Conservation (phyloP, 805 yeast genomes). For the Torulaspora franciscae region DNA sequence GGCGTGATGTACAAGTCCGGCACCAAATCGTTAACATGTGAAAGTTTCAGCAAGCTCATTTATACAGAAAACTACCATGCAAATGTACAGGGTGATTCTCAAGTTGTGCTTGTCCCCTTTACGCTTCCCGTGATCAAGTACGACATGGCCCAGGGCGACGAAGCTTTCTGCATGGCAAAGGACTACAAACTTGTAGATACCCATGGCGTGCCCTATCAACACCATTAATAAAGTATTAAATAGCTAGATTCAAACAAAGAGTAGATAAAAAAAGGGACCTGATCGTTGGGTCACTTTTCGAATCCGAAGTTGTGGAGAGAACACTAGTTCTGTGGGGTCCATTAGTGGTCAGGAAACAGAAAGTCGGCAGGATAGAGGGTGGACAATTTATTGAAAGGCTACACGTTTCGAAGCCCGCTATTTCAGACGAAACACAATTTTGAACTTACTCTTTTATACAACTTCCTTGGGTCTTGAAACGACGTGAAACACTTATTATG, state of each 20-base stretch:
- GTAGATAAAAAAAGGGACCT: neutral
- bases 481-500: too few relatives aligned
- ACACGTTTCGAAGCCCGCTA: too few relatives aligned
- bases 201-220: conserved; percentile 9
- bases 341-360: too few relatives aligned
- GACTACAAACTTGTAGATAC: conserved; percentile 16
- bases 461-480: too few relatives aligned
- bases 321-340: too few relatives aligned
- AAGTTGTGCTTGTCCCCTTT: conserved; percentile 25
- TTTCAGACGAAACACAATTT: too few relatives aligned
- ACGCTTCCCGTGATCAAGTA: conserved; percentile 19
- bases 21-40: conserved; percentile 12
- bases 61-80: conserved; percentile 9
- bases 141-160: conserved; percentile 10
- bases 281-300: too few relatives aligned
- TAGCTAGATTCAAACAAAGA: neutral
- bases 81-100: neutral
- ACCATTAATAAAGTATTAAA: neutral
- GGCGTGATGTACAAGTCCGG: conserved; percentile 44
- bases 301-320: too few relatives aligned
- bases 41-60: conserved; percentile 22
- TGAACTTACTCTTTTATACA: too few relatives aligned
- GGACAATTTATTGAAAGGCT: too few relatives aligned
- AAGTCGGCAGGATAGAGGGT: too few relatives aligned
- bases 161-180: conserved; percentile 22